A percentile compares a stretch with the other conserved stretches of the same genome.
Conservation (phyloP, 257 asterid genomes). For the Striga asiatica region DNA sequence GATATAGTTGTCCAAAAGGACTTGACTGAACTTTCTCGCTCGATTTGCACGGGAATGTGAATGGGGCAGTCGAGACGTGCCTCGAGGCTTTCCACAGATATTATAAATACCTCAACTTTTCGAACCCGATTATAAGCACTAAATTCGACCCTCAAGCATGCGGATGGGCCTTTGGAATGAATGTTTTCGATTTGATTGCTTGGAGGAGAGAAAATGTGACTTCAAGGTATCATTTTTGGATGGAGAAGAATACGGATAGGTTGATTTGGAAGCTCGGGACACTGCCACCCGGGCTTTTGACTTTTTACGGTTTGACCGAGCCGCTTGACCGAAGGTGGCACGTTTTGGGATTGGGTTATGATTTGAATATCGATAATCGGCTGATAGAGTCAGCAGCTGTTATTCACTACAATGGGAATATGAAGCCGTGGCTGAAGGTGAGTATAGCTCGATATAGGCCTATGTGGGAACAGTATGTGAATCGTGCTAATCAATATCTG, state of each 20-base stretch:
- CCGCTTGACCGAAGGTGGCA: conserved; percentile 93
- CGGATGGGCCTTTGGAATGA: conserved; percentile 70
- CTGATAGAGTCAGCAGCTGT: conserved; percentile 82
- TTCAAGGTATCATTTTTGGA: conserved; percentile 58
- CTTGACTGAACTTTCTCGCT: conserved; percentile 36
- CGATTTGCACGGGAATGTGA: conserved; percentile 47
- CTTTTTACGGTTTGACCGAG: conserved; percentile 64
- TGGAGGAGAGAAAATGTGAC: conserved; percentile 56
- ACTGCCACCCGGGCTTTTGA: conserved; percentile 51
- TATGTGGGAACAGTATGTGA: conserved; percentile 66
- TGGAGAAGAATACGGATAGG: conserved; percentile 51
- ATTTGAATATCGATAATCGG: conserved; percentile 50
- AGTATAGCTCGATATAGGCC: conserved; percentile 68
- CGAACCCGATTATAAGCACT: conserved; percentile 56
- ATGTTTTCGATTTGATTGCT: conserved; percentile 46
- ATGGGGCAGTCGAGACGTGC: conserved; percentile 62
- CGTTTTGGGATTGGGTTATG: conserved; percentile 75
- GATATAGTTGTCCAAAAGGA: conserved; percentile 61
- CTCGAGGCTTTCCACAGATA: conserved; percentile 58
- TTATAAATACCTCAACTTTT: conserved; percentile 56
- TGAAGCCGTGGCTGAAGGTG: conserved; percentile 92
- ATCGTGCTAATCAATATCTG: conserved; percentile 50
- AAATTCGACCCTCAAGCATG: conserved; percentile 64
- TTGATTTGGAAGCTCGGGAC: conserved; percentile 64
- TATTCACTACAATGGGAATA: conserved; percentile 71